Evolutionary conservation across 225 moss, liverwort and hornwort species (phyloP).

Genomic region (Pseudisothecium myosuroides): DNA sequence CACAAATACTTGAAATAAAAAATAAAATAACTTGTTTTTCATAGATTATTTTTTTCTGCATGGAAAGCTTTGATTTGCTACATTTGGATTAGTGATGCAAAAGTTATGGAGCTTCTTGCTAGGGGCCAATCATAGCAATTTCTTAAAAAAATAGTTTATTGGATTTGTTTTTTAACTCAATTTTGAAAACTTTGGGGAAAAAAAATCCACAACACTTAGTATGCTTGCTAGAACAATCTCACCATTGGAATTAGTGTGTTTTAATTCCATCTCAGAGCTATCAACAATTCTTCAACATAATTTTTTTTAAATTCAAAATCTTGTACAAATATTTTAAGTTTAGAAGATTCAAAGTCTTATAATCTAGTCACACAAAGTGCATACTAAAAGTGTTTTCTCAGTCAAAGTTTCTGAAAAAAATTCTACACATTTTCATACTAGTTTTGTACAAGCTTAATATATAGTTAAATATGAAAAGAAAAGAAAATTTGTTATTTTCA

Average conservation of each 20-base stretch:
- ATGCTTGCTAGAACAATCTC: background rate
- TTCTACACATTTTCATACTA: background rate
- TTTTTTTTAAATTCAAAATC: too few species aligned
- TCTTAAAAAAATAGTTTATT: too few species aligned
- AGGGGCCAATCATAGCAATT: background rate
- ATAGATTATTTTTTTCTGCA: background rate
- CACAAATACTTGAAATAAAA: rapidly evolving
- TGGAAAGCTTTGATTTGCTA: background rate
- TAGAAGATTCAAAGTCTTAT: too few species aligned
- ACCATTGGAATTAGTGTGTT: background rate
- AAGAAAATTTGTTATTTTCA: too few species aligned
- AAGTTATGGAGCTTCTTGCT: background rate
- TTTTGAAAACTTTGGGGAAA: too few species aligned
- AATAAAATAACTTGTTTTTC: rapidly evolving
- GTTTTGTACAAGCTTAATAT: rapidly evolving
- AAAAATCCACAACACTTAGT: background rate
- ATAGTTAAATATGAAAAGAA: too few species aligned
- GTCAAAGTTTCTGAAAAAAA: background rate
- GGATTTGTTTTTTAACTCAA: background rate
- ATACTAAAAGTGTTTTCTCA: too few species aligned
- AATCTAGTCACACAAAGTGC: too few species aligned
- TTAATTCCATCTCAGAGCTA: background rate
- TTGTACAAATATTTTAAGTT: too few species aligned
- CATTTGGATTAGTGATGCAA: background rate
- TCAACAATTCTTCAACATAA: background rate